Conservation (phyloP, 2,329 filamentous ascomycete species). For the Penicillium concentricum region DNA sequence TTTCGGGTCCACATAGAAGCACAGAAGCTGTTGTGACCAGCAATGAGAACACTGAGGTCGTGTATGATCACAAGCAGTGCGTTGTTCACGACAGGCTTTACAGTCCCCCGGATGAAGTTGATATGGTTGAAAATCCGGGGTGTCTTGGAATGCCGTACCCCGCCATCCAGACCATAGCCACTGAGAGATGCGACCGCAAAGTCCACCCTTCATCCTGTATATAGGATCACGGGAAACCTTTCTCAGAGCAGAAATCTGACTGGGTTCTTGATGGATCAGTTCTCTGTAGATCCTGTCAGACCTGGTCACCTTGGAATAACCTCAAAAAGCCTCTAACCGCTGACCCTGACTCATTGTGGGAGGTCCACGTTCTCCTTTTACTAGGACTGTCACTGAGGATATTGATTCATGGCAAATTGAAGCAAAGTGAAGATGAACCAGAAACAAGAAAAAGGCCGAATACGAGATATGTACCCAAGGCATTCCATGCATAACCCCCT, state of each 20-base stretch:
- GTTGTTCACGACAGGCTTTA: constrained; percentile 31
- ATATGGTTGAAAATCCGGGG: constrained; percentile 9
- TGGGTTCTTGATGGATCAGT: not conserved
- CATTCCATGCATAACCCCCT: not conserved
- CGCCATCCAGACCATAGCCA: constrained; percentile 26
- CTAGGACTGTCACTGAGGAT: not conserved
- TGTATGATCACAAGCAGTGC: constrained; percentile 28
- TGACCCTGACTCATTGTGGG: not conserved
- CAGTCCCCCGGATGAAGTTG: constrained; percentile 14
- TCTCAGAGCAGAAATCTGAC: not conserved
- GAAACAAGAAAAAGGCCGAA: not conserved
- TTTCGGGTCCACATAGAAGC: constrained; percentile 34
- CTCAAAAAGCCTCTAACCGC: not conserved
- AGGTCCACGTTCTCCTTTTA: not conserved
- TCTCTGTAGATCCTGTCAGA: not conserved
- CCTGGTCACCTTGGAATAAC: not conserved
- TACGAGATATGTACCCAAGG: not conserved
- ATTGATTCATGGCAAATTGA: not conserved
- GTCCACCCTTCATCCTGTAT: not conserved
- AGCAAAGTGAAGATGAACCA: not conserved
- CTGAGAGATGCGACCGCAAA: constrained; percentile 17
- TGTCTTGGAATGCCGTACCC: constrained; percentile 9
- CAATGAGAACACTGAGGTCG: constrained; percentile 34
- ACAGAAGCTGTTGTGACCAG: constrained; percentile 32
- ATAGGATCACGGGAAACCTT: not conserved